These are phyloP conservation scores for Aspergillus steynii DNA, from an alignment of 495 filamentous ascomycete genomes.

Conservation along the genomic window DNA sequence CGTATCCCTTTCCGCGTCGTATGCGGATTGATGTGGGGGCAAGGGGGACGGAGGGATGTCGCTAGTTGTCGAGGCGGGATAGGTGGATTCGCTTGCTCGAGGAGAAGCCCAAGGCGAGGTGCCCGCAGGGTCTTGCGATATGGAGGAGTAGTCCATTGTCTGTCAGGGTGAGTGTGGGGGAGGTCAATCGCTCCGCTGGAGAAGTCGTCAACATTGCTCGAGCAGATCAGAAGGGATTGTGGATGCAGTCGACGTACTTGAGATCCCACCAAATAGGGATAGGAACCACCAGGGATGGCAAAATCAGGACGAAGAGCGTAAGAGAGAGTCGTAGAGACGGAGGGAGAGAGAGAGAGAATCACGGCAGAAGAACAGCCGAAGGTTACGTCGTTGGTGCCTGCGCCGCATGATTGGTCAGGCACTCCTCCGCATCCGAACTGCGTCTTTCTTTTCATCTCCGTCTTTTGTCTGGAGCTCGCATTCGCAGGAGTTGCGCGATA, in stretches of 20 bases:
- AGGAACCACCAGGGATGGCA: conserved; percentile 1
- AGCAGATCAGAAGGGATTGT: not conserved
- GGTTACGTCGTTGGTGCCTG: conserved; percentile 28
- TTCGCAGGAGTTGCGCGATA: not conserved
- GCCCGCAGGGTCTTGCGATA: conserved; percentile 69
- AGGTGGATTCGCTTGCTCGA: conserved; percentile 57
- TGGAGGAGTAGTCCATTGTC: conserved; percentile 81
- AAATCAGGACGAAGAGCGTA: not conserved
- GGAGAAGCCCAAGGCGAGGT: conserved; percentile 83
- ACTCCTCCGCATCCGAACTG: not conserved
- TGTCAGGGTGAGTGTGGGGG: conserved; percentile 4
- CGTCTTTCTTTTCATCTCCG: conserved; percentile 1
- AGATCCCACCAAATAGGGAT: conserved; percentile 3
- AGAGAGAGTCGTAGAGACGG: conserved; percentile 4
- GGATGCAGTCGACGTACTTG: conserved; percentile 9
- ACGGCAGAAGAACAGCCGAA: conserved; percentile 11
- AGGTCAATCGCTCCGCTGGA: conserved; percentile 21
- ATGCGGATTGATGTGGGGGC: conserved; percentile 43
- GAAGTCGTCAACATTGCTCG: conserved; percentile 20
- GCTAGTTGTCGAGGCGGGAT: conserved; percentile 46
- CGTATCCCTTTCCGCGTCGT: conserved; percentile 32
- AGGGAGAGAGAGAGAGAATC: conserved; percentile 2
- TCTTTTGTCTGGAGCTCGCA: conserved; percentile 8
- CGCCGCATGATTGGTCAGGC: conserved; percentile 27
- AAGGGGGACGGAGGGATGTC: conserved; percentile 60